These are phyloP conservation scores for Fusarium tuaranense DNA, from an alignment of 2,329 filamentous ascomycete genomes.

Conservation along the genomic window DNA sequence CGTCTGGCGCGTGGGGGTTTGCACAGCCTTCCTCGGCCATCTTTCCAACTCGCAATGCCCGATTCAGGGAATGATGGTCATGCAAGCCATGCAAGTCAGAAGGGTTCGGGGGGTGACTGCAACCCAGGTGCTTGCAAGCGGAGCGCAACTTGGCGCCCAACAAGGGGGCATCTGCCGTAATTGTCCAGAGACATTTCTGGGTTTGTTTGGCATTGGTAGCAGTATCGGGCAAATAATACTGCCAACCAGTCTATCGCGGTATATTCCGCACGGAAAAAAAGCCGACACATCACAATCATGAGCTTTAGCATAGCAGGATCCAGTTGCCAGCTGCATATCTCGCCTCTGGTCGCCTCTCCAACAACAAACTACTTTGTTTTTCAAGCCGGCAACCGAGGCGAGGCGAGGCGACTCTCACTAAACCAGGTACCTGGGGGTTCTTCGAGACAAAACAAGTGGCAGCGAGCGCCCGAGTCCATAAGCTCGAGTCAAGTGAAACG, in stretches of 20 bases:
- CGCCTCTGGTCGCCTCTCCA: conserved; percentile 15
- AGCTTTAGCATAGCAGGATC: conserved; percentile 1
- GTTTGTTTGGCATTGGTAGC: conserved; percentile 18
- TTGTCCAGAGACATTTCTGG: conserved; percentile 39
- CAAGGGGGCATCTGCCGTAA: conserved; percentile 38
- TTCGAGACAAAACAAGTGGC: not conserved
- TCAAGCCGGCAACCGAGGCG: not conserved
- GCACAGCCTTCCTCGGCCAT: conserved; percentile 22
- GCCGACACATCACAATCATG: conserved; percentile 21
- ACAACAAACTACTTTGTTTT: not conserved
- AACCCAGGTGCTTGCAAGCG: conserved; percentile 27
- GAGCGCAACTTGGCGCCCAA: conserved; percentile 31
- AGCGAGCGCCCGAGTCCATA: not conserved
- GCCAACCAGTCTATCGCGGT: conserved; percentile 27
- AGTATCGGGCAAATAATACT: conserved; percentile 25
- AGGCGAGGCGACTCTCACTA: not conserved
- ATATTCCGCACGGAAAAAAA: conserved; percentile 20
- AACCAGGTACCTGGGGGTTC: conserved; percentile 8
- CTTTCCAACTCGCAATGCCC: conserved; percentile 36
- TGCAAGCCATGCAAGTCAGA: conserved; percentile 45
- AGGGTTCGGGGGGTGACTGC: conserved; percentile 38
- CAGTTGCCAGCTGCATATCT: conserved; percentile 22
- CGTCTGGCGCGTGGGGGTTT: conserved; percentile 43
- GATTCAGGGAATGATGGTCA: conserved; percentile 40
- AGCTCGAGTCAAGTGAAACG: conserved; percentile 3